These are phyloP conservation scores for Mortierella sp. DNA, from an alignment of 371 early-diverging fungal species.

Conservation along the genomic window DNA sequence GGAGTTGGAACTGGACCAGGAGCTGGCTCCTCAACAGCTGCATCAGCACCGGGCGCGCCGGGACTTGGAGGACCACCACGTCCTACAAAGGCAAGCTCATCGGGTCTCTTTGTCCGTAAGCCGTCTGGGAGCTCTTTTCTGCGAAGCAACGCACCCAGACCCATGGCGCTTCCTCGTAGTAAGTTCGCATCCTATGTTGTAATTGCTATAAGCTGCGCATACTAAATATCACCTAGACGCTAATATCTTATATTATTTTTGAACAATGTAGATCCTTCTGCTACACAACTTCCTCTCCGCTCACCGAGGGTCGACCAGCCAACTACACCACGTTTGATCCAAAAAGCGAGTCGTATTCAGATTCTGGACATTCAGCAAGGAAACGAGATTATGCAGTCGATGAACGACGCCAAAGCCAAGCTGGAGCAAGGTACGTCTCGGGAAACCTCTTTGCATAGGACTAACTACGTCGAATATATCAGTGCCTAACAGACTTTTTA, in stretches of 20 bases:
- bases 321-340: constrained; percentile 43
- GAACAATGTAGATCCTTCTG: constrained; percentile 23
- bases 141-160: constrained; percentile 47
- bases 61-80: constrained; percentile 31
- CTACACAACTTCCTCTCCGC: constrained; percentile 41
- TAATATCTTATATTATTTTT: neutral
- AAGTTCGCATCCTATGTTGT: constrained; percentile 4
- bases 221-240: neutral
- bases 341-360: constrained; percentile 47
- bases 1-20: constrained; percentile 17
- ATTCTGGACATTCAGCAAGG: constrained; percentile 55
- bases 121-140: constrained; percentile 43
- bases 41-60: constrained; percentile 11
- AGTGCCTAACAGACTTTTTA: neutral
- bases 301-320: constrained; percentile 45
- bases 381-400: constrained; percentile 55
- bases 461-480: neutral
- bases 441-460: neutral
- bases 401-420: constrained; percentile 48
- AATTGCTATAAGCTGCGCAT: neutral
- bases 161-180: constrained; percentile 44
- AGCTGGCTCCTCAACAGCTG: neutral
- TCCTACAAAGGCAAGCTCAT: constrained; percentile 27
- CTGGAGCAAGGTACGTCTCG: constrained; percentile 41
- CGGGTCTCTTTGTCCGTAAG: constrained; percentile 44